These are phyloP conservation scores for Sarocladium strictum DNA, from an alignment of 2,329 filamentous ascomycete species.

Conservation along the genomic window DNA sequence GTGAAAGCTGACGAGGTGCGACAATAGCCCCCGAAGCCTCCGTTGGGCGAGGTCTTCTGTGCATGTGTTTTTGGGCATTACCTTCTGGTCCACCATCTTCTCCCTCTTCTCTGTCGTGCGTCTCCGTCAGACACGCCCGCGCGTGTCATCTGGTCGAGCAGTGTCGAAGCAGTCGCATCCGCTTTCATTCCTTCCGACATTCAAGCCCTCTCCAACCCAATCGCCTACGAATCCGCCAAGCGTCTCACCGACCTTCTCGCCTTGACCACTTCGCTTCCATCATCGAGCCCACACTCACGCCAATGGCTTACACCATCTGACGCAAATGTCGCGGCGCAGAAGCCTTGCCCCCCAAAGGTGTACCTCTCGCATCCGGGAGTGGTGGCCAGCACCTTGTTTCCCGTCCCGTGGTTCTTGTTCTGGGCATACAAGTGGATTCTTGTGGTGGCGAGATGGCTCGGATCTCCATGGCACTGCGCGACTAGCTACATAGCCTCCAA, in stretches of 20 bases:
- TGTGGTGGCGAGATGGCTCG: constrained; percentile 67
- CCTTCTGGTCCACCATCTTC: constrained; percentile 73
- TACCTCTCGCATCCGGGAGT: constrained; percentile 86
- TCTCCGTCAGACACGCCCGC: constrained; percentile 49
- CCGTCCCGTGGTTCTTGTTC: constrained; percentile 63
- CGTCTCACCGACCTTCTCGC: constrained; percentile 77
- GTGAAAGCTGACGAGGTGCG: background rate
- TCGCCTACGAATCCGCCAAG: constrained; percentile 75
- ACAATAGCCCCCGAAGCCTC: constrained; percentile 45
- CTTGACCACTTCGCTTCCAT: constrained; percentile 65
- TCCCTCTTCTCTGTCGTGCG: constrained; percentile 60
- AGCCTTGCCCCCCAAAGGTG: constrained; percentile 46
- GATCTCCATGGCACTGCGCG: constrained; percentile 82
- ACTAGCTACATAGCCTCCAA: constrained; percentile 71
- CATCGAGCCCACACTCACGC: constrained; percentile 49
- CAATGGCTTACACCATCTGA: constrained; percentile 44
- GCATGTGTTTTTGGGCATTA: constrained; percentile 97
- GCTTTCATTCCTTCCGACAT: constrained; percentile 64
- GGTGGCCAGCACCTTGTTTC: constrained; percentile 74
- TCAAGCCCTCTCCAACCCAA: constrained; percentile 60
- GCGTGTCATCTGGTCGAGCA: constrained; percentile 82
- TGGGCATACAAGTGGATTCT: constrained; percentile 64
- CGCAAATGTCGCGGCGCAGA: constrained; percentile 15
- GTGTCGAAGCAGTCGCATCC: constrained; percentile 58
- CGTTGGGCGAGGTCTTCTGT: constrained; percentile 76